Evolutionary conservation across 352 stramenopile species (phyloP), one percentile per base, ranked within the genome.

Genomic region (Pythium brassicae): DNA sequence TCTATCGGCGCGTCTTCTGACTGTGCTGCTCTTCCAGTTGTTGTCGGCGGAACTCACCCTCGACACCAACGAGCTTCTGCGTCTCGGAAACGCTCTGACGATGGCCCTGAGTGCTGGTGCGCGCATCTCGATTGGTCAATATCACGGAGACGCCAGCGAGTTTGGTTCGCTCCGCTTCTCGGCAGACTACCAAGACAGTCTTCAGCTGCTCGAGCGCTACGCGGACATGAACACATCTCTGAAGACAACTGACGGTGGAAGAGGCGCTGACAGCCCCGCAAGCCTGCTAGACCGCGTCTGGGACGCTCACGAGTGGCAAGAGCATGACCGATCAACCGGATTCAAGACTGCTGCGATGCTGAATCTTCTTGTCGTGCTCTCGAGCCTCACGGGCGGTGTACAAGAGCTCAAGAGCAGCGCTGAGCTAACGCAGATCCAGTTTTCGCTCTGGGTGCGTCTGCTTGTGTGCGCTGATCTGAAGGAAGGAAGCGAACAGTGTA

Each of bases 401-500:
- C n/a, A 32, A 4, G 50, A 45, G 20, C 32, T 63, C 35, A 59
- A 63, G 32, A 22, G 42, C 26, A 59, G 50, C 27, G 57, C 46
- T 19, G 50, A 59, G n/a, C 32, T 64, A 12, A 64, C 54, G 37
- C 57, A 64, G 35, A 47, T 59, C 14, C 57, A 59, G 29, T 26
- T 43, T 11, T 32, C 54, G 11, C 42, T 64, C 8, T 59, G 52
- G 50, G 57, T 64, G 25, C 35, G 49, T 48, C 1, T 14, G 39
- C 40, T 4, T 8, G 44, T 48, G 55, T 14, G 3, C 12, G 26
- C 8, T 26, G 17, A 2, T 40, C n/a, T n/a, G n/a, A n/a, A n/a
- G n/a, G n/a, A n/a, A n/a, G n/a, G n/a, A n/a, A n/a, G n/a, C n/a
- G n/a, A 11, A 11, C 8, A 37, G 32, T 37, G 32, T 7, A 37